Conservation (phyloP, 768 basidiomycete species). For the Tephrocybe sp. region DNA sequence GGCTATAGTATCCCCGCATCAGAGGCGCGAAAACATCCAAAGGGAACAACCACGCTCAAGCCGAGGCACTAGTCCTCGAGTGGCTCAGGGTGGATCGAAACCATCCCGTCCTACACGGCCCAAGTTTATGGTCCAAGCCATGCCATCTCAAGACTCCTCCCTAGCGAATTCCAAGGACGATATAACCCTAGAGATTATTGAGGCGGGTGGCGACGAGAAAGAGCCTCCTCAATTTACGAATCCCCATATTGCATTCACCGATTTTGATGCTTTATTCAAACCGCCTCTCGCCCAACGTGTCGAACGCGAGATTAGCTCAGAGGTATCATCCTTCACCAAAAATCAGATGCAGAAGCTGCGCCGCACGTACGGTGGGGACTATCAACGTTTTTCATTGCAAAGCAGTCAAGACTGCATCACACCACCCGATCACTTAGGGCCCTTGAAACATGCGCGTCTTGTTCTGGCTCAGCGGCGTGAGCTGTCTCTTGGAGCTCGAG, state of each 20-base stretch:
- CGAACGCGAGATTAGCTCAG: background rate
- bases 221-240: slow-evolving; percentile 13
- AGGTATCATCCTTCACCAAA: background rate
- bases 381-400: slow-evolving; percentile 40
- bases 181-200: slow-evolving; percentile 18
- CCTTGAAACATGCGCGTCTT: slow-evolving; percentile 40
- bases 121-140: background rate
- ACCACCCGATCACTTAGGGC: slow-evolving; percentile 30
- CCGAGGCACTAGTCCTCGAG: background rate
- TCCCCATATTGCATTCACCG: slow-evolving; percentile 22
- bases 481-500: slow-evolving; percentile 35
- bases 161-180: slow-evolving; percentile 12
- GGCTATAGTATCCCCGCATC: background rate
- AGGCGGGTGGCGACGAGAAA: slow-evolving; percentile 20
- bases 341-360: slow-evolving; percentile 11
- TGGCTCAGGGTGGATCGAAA: background rate
- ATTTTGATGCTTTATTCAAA: slow-evolving; percentile 23
- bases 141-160: slow-evolving; percentile 1
- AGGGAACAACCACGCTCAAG: background rate
- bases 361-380: slow-evolving; percentile 44
- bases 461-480: slow-evolving; percentile 41
- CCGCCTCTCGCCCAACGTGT: slow-evolving; percentile 6
- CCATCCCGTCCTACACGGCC: background rate
- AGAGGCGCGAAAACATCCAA: background rate
- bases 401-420: slow-evolving; percentile 23